Percentiles rank a stretch among this genome's conserved stretches.
These are phyloP conservation scores for Trypanosoma congolense DNA, from an alignment of 208 protist species.

Conservation along the genomic window DNA sequence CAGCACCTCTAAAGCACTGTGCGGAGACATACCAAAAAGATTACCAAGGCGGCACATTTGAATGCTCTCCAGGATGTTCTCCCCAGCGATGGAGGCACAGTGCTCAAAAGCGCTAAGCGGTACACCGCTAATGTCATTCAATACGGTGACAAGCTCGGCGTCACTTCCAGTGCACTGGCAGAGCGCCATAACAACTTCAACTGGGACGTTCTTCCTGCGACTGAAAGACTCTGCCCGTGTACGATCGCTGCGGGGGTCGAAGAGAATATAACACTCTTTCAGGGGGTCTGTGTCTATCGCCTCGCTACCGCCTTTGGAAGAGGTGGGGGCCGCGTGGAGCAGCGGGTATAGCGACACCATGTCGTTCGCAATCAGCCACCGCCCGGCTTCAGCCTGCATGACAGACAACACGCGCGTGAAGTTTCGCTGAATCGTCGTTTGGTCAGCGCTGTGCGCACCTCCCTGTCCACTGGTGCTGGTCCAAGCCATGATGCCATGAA, in stretches of 20 bases:
- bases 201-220: conserved; percentile 53
- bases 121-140: conserved; percentile 60
- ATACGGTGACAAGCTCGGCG: conserved; percentile 48
- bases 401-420: conserved; percentile 66
- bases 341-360: conserved; percentile 74
- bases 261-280: conserved; percentile 58
- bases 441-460: conserved; percentile 13
- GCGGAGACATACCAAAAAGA: conserved; percentile 45
- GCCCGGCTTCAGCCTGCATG: conserved; percentile 29
- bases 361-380: conserved; percentile 78
- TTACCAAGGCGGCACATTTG: conserved; percentile 72
- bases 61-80: conserved; percentile 61
- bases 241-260: conserved; percentile 52
- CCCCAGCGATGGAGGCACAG: conserved; percentile 47
- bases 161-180: conserved; percentile 42
- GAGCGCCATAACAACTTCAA: conserved; percentile 52
- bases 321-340: conserved; percentile 11
- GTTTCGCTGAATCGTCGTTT: conserved; percentile 67
- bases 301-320: conserved; percentile 7
- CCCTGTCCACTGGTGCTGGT: conserved; percentile 35
- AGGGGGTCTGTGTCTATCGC: conserved; percentile 20
- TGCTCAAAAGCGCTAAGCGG: conserved; percentile 63
- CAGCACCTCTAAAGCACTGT: conserved; percentile 47
- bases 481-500: conserved; percentile 83
- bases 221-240: conserved; percentile 35